These are phyloP conservation scores for Lipomyces sp. DNA, from an alignment of 805 yeast species.

Conservation along the genomic window DNA sequence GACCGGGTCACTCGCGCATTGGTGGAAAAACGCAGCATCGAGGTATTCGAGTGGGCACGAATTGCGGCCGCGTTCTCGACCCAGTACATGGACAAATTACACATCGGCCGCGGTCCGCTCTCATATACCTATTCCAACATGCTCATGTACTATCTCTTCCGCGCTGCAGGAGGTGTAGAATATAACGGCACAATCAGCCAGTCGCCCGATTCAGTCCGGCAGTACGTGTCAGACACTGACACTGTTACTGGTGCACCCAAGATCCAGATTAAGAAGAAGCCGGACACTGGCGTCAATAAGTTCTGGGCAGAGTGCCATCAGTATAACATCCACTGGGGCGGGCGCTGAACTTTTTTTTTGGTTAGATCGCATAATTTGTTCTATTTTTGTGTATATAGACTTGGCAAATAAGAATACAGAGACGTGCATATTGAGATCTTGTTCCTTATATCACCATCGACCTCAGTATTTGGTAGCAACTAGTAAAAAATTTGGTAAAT, in stretches of 20 bases:
- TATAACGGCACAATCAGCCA: slow-evolving; percentile 11
- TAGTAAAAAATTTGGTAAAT: neutral
- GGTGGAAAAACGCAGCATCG: slow-evolving; percentile 16
- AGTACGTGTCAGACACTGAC: slow-evolving; percentile 13
- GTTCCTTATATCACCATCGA: neutral
- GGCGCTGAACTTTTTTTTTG: slow-evolving; percentile 6
- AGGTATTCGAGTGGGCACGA: slow-evolving; percentile 33
- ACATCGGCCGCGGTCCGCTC: slow-evolving; percentile 25
- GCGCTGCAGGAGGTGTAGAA: slow-evolving; percentile 26
- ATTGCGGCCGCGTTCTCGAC: slow-evolving; percentile 22
- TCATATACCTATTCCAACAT: slow-evolving; percentile 24
- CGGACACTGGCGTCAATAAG: slow-evolving; percentile 6
- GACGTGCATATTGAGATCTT: too few species aligned
- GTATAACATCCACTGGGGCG: slow-evolving; percentile 28
- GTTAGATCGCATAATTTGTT: neutral
- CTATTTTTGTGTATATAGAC: neutral
- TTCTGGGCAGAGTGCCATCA: slow-evolving; percentile 24
- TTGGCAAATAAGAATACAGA: neutral
- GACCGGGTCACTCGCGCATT: slow-evolving; percentile 29
- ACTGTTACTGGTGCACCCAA: slow-evolving; percentile 17
- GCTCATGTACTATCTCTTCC: slow-evolving; percentile 28
- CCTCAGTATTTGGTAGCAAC: neutral
- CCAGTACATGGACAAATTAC: slow-evolving; percentile 26
- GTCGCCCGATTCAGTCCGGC: slow-evolving; percentile 12
- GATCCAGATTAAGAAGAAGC: neutral